Percentiles rank a stretch among this genome's conserved stretches.
Conservation (phyloP, 1,284 basidiomycete genomes). For the Irpex rosettiformis region DNA sequence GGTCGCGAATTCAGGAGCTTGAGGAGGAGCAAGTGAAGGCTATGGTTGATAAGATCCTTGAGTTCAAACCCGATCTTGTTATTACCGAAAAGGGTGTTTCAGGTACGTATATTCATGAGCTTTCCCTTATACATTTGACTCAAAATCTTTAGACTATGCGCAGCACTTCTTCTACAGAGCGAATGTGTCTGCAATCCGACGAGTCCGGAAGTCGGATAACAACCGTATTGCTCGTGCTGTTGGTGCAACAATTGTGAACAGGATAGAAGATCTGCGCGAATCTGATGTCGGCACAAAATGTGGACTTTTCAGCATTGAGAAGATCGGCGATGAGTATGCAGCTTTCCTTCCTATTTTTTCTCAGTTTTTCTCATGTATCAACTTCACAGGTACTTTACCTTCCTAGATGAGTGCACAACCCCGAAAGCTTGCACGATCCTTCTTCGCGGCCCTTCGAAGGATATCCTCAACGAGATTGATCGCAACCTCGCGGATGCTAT, state of each 20-base stretch:
- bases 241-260: slow-evolving; percentile 96
- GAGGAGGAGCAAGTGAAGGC: slow-evolving; percentile 97
- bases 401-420: slow-evolving; percentile 88
- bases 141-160: slow-evolving; percentile 74
- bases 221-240: slow-evolving; percentile 96
- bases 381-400: slow-evolving; percentile 85
- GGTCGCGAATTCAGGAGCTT: slow-evolving; percentile 90
- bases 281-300: slow-evolving; percentile 90
- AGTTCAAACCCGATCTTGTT: slow-evolving; percentile 94
- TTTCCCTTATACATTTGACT: too few relatives aligned
- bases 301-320: slow-evolving; percentile 94
- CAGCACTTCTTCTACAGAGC: slow-evolving; percentile 91
- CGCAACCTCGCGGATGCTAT: slow-evolving; percentile 97
- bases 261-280: slow-evolving; percentile 92
- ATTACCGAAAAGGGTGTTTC: slow-evolving; percentile 99
- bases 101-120: too few relatives aligned
- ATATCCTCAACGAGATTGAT: slow-evolving; percentile 98
- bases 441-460: slow-evolving; percentile 97
- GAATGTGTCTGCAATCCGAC: slow-evolving; percentile 89
- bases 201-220: slow-evolving; percentile 98
- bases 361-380: slow-evolving; percentile 3
- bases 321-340: slow-evolving; percentile 93
- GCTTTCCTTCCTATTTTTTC: slow-evolving; percentile 1
- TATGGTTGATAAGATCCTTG: slow-evolving; percentile 84
- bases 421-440: slow-evolving; percentile 99